A percentile compares a stretch with the other conserved stretches of the same genome.
These are phyloP conservation scores for Lipomyces japonicus DNA, from an alignment of 805 yeast genomes.

Conservation along the genomic window DNA sequence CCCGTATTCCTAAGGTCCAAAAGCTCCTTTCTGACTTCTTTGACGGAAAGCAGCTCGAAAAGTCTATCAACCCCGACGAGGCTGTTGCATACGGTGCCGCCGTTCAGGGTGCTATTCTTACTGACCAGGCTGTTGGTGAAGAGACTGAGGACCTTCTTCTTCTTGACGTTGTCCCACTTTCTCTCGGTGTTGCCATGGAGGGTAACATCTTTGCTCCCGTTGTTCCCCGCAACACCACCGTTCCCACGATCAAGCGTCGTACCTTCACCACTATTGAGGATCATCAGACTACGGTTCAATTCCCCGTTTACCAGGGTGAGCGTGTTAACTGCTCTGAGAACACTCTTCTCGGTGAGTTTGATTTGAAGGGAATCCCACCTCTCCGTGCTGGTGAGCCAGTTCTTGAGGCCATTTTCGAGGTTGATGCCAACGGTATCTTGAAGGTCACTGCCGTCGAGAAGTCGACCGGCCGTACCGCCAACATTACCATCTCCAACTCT, in stretches of 20 bases:
- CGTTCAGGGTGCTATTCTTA: constrained; percentile 97
- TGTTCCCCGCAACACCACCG: constrained; percentile 99
- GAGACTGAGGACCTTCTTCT: constrained; percentile 93
- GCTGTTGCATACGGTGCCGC: constrained; percentile 99
- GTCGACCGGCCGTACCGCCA: constrained; percentile 97
- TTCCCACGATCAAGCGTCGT: constrained; percentile 98
- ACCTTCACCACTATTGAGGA: constrained; percentile 98
- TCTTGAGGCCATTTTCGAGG: constrained; percentile 97
- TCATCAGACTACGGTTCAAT: constrained; percentile 97
- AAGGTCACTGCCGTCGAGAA: constrained; percentile 98
- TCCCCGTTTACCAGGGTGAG: constrained; percentile 99
- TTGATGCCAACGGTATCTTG: constrained; percentile 99
- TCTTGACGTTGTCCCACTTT: constrained; percentile 96
- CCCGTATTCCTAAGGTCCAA: constrained; percentile 98
- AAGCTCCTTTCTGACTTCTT: constrained; percentile 90
- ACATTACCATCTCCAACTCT: constrained; percentile 98
- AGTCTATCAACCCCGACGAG: constrained; percentile 97
- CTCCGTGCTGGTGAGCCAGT: constrained; percentile 99
- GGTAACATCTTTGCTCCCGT: constrained; percentile 99
- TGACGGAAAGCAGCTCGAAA: constrained; percentile 94
- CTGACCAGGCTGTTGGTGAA: constrained; percentile 84
- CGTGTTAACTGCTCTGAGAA: constrained; percentile 98
- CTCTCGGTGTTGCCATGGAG: constrained; percentile 99
- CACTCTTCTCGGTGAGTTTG: constrained; percentile 97
- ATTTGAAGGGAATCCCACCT: constrained; percentile 96